These are phyloP conservation scores for Colletotrichum cereale DNA, from an alignment of 2,329 filamentous ascomycete genomes.

Conservation along the genomic window DNA sequence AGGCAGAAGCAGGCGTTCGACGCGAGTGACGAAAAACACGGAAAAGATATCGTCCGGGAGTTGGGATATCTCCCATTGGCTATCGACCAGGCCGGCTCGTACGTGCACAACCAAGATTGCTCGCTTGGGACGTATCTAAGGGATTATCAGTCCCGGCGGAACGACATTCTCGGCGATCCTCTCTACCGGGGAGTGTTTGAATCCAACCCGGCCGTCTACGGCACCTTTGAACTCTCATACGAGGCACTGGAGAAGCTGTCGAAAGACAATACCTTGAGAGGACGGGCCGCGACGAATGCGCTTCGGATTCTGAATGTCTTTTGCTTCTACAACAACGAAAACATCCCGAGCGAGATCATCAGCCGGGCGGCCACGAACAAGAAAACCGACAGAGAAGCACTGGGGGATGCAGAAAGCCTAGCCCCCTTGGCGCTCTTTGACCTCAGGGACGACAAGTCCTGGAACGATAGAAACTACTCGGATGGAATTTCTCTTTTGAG, in stretches of 20 bases:
- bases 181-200: constrained; percentile 33
- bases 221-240: constrained; percentile 46
- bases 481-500: constrained; percentile 30
- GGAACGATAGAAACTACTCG: constrained; percentile 4
- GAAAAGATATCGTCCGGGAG: constrained; percentile 37
- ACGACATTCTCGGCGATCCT: constrained; percentile 28
- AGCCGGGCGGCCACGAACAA: constrained; percentile 27
- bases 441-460: constrained; percentile 15
- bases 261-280: neutral
- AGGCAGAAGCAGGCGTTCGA: neutral
- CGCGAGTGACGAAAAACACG: neutral
- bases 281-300: constrained; percentile 39
- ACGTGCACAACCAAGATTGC: constrained; percentile 32
- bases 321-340: constrained; percentile 48
- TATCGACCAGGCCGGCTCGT: constrained; percentile 45
- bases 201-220: constrained; percentile 42
- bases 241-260: constrained; percentile 28
- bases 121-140: constrained; percentile 40
- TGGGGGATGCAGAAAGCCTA: neutral
- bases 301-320: constrained; percentile 45
- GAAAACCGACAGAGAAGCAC: neutral
- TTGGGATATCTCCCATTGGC: constrained; percentile 47
- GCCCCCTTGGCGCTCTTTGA: constrained; percentile 1
- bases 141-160: constrained; percentile 18
- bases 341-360: constrained; percentile 40